These are phyloP conservation scores for Symmetrospora coprosmae DNA, from an alignment of 768 basidiomycete genomes.

Conservation along the genomic window DNA sequence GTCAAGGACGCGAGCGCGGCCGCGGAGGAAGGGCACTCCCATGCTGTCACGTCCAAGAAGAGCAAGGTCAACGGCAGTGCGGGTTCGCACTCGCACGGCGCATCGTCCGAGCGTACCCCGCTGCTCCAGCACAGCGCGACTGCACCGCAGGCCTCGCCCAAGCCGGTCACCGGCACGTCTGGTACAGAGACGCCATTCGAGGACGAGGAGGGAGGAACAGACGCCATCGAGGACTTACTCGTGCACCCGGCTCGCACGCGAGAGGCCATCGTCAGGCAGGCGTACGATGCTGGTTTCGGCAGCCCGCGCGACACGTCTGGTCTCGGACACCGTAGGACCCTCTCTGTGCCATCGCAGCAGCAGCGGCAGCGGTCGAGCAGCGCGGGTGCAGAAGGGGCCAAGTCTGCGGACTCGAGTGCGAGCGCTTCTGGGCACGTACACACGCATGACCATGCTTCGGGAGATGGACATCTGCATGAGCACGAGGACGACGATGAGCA, in stretches of 20 bases:
- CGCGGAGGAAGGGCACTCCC: slow-evolving; percentile 24
- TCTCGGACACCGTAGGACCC: background rate
- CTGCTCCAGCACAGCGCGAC: background rate
- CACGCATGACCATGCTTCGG: background rate
- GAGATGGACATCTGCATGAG: slow-evolving; percentile 10
- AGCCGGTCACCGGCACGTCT: background rate
- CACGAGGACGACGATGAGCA: slow-evolving; percentile 36
- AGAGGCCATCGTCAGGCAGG: slow-evolving; percentile 52
- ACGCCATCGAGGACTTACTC: slow-evolving; percentile 46
- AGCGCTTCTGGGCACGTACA: background rate
- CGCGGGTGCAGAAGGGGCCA: background rate
- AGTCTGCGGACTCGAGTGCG: background rate
- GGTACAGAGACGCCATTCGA: slow-evolving; percentile 10
- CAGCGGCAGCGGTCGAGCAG: background rate
- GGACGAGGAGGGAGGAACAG: background rate
- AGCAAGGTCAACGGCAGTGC: background rate
- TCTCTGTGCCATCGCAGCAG: background rate
- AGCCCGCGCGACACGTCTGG: slow-evolving; percentile 6
- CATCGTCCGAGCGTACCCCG: background rate
- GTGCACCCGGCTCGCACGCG: slow-evolving; percentile 46
- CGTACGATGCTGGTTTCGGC: slow-evolving; percentile 51
- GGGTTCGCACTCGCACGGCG: background rate
- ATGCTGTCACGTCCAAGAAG: background rate
- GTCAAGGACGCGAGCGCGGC: too few species aligned
- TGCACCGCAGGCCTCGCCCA: background rate